These are phyloP conservation scores for Epichloe hybrida DNA, from an alignment of 2,329 filamentous ascomycete genomes.

Conservation along the genomic window DNA sequence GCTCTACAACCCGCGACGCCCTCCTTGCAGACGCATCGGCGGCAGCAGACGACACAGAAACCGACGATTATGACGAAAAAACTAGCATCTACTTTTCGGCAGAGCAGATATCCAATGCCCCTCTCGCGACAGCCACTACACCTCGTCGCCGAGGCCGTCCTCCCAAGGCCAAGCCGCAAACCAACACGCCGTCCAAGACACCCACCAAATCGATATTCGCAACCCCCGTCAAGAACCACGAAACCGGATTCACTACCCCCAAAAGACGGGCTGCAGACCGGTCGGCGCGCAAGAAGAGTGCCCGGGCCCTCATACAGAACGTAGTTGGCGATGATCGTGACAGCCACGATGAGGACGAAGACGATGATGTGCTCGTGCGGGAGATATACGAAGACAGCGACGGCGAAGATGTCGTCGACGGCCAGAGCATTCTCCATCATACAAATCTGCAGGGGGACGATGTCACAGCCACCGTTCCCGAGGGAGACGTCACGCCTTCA, in stretches of 20 bases:
- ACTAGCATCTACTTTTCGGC: background rate
- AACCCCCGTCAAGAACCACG: conserved; percentile 28
- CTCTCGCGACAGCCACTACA: conserved; percentile 16
- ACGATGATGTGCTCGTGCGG: conserved; percentile 8
- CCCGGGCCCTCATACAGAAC: conserved; percentile 59
- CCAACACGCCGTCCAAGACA: conserved; percentile 18
- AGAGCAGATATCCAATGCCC: background rate
- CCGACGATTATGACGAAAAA: conserved; percentile 2
- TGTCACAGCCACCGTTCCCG: conserved; percentile 11
- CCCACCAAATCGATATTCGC: conserved; percentile 13
- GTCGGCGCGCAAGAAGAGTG: conserved; percentile 78
- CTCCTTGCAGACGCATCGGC: background rate
- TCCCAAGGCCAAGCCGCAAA: conserved; percentile 17
- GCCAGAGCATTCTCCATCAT: conserved; percentile 8
- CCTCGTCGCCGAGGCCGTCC: conserved; percentile 17
- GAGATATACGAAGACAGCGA: conserved; percentile 43
- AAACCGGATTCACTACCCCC: conserved; percentile 38
- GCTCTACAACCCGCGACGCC: conserved; percentile 5
- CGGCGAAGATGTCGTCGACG: conserved; percentile 59
- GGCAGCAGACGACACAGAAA: conserved; percentile 3
- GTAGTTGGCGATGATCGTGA: conserved; percentile 48
- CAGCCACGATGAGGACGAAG: conserved; percentile 53
- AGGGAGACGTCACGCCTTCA: conserved; percentile 23
- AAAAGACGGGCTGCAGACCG: conserved; percentile 61
- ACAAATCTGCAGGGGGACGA: conserved; percentile 26